Evolutionary conservation across 176 grass and related monocot genomes (phyloP).

Genomic region (Secale cereale): DNA sequence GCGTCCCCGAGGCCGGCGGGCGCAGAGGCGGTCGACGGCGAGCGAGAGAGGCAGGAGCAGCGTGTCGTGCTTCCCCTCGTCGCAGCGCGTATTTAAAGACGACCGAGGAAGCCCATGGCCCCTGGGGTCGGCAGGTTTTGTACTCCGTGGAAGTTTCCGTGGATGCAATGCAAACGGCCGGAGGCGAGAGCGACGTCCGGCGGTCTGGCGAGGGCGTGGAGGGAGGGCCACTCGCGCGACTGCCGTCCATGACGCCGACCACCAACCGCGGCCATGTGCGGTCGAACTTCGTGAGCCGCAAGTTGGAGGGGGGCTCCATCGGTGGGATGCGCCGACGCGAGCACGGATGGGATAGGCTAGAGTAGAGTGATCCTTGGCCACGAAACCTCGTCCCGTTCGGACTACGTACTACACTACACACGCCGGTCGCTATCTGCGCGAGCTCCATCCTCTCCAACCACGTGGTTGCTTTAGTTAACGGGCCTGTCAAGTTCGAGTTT

Average conservation of each 20-base stretch:
- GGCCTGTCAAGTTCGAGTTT: too few relatives aligned
- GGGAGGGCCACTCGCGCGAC: background rate
- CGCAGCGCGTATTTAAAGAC: background rate
- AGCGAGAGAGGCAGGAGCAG: background rate
- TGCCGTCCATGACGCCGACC: background rate
- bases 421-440: too few relatives aligned
- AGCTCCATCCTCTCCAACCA: too few relatives aligned
- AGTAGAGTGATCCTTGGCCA: slow-evolving; percentile 38
- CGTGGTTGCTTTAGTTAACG: too few relatives aligned
- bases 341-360: background rate
- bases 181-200: background rate
- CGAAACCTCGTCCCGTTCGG: slow-evolving; percentile 45
- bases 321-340: background rate
- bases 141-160: background rate
- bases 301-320: background rate
- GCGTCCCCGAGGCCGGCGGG: too few relatives aligned
- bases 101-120: background rate
- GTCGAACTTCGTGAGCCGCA: background rate
- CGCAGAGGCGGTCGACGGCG: too few relatives aligned
- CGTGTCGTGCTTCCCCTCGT: background rate
- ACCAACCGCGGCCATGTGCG: too few relatives aligned
- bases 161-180: background rate
- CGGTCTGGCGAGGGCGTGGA: too few relatives aligned
- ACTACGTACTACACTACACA: background rate
- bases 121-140: too few relatives aligned